These are phyloP conservation scores for Themeda triandra DNA, from an alignment of 176 grass and related monocot genomes.

Conservation along the genomic window DNA sequence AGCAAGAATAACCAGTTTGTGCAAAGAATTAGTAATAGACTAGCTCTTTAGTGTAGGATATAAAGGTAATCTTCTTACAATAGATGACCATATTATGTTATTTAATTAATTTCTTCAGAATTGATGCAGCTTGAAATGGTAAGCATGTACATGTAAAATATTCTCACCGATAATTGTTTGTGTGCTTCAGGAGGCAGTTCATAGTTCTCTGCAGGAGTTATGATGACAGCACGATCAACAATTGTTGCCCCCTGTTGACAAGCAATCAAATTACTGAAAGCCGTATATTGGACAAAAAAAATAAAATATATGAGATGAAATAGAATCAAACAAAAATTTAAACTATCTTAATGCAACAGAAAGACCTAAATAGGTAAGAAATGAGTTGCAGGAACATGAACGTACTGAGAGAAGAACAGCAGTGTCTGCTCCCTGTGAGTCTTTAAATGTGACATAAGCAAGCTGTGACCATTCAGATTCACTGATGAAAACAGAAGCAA, in stretches of 20 bases:
- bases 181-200: conserved; percentile 67
- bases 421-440: conserved; percentile 87
- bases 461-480: conserved; percentile 87
- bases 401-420: conserved; percentile 86
- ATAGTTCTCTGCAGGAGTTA: conserved; percentile 84
- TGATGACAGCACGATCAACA: conserved; percentile 73
- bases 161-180: conserved; percentile 51
- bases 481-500: conserved; percentile 43
- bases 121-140: background rate
- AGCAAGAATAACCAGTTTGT: background rate
- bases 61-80: background rate
- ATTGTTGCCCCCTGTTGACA: conserved; percentile 85
- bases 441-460: conserved; percentile 95
- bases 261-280: conserved; percentile 13
- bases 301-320: background rate
- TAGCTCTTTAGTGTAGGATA: background rate
- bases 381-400: conserved; percentile 28
- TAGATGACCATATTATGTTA: background rate
- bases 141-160: background rate
- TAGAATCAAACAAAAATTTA: background rate
- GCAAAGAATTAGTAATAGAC: background rate
- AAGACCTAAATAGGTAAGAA: background rate
- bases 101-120: background rate
- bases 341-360: conserved; percentile 12
- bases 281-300: background rate